These are phyloP conservation scores for Aspergillus versicolor DNA, from an alignment of 2,329 filamentous ascomycete species.

Conservation along the genomic window DNA sequence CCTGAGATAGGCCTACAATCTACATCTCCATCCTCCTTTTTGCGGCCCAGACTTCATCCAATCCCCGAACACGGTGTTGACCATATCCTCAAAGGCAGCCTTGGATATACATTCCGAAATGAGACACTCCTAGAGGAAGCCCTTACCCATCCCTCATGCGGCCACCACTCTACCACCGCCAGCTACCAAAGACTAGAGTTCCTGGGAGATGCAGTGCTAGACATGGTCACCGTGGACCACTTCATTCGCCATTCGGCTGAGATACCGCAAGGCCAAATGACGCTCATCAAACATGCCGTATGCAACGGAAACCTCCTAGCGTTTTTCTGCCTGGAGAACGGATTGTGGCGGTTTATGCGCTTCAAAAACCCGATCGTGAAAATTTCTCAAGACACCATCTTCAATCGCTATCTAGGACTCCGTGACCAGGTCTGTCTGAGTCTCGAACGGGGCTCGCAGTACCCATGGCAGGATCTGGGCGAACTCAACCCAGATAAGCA, in stretches of 20 bases:
- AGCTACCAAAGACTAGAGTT: not conserved
- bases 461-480: not conserved
- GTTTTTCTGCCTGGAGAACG: not conserved
- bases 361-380: not conserved
- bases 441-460: not conserved
- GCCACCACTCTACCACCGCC: not conserved
- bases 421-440: not conserved
- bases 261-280: not conserved
- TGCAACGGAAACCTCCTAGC: not conserved
- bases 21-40: no score
- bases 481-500: not conserved
- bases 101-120: not conserved
- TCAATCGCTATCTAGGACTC: not conserved
- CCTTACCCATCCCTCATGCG: not conserved
- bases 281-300: not conserved
- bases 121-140: not conserved
- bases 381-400: not conserved
- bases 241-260: not conserved
- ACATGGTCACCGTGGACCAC: not conserved
- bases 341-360: not conserved
- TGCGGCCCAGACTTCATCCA: no score
- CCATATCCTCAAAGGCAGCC: not conserved
- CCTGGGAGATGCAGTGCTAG: not conserved
- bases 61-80: not conserved
- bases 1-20: not conserved